Base-by-base conservation (phyloP, 179 eudicot genomes). In the Gypsophila paniculata region DNA sequence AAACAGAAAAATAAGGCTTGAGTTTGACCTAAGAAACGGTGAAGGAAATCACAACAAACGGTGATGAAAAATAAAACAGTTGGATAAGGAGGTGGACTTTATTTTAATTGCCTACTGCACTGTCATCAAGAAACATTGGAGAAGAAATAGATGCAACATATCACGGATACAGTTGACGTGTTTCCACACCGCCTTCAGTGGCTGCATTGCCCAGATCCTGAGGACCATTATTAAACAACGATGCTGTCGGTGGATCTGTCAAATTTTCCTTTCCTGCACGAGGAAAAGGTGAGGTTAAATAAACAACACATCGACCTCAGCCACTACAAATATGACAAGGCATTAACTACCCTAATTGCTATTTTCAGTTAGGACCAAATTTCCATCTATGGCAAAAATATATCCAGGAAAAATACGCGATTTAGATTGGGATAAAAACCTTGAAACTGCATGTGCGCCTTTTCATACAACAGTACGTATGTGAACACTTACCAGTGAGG, bases 91-190 rank as follows among this genome's bases (percentile, higher is more conserved):
- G 58, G 68, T 23, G 3, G 21, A 72, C 44, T 6, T 5, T 54
- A 15, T 52, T 8, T 0, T 38, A 14, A 3, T 1, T 22, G 9
- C 8, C 10, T 25, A 14, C 17, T 11, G 17, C n/a, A 21, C 15
- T n/a, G 19, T 53, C 58, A 29, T 3, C 1, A n/a, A 14, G 34
- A 14, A 25, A 8, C 60, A 54, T 57, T 44, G 58, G 65, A 32
- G 26, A 67, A 59, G 42, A 46, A 26, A 44, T 66, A 18, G 13
- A 49, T 19, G 65, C 38, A 14, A 17, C 26, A 58, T 26, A 3
- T n/a, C 17, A 60, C 17, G 60, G 68, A 74, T 74, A 68, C 72
- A 19, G 13, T 59, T 68, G 51, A 59, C 38, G 34, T 32, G 29
- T 9, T 18, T 74, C n/a, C 59, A 12, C n/a, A 14, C 18, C 29